Percentiles rank a stretch among this genome's conserved stretches.
Conservation (phyloP, 192 early-diverging fungal species). For the Fimicolochytrium jonesii region DNA sequence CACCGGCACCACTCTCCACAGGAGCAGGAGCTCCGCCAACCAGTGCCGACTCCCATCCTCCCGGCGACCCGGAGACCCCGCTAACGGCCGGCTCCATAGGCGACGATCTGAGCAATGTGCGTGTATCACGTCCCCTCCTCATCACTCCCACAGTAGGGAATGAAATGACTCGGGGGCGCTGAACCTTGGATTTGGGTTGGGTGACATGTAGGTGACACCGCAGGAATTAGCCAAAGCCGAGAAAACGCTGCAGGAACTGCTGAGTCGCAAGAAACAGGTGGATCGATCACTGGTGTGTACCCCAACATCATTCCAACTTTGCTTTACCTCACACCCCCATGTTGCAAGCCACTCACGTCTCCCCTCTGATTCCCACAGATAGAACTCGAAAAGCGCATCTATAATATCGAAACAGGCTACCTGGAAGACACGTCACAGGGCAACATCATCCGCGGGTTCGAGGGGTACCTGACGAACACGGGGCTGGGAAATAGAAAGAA, state of each 20-base stretch:
- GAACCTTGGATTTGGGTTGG: too few relatives aligned
- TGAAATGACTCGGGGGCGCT: too few relatives aligned
- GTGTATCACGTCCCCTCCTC: too few relatives aligned
- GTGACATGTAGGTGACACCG: conserved; percentile 26
- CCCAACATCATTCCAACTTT: background rate
- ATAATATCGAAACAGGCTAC: conserved; percentile 82
- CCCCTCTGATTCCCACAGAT: too few relatives aligned
- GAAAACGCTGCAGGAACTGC: conserved; percentile 64
- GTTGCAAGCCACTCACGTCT: too few relatives aligned
- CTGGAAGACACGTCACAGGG: conserved; percentile 83
- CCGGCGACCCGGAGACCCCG: too few relatives aligned
- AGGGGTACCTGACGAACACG: conserved; percentile 71
- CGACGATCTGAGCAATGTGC: too few relatives aligned
- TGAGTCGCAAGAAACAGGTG: conserved; percentile 73
- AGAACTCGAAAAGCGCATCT: conserved; percentile 75
- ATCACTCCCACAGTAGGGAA: too few relatives aligned
- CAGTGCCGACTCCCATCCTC: too few relatives aligned
- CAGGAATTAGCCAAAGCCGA: conserved; percentile 62
- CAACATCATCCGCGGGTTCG: conserved; percentile 86
- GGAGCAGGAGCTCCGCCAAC: too few relatives aligned
- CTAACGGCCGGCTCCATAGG: too few relatives aligned
- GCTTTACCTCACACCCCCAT: background rate
- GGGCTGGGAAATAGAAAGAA: conserved; percentile 60
- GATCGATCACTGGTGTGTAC: conserved; percentile 66
- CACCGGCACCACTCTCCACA: too few relatives aligned